Evolutionary conservation across 805 yeast species (phyloP).

Genomic region (Maudiozyma turicensis): DNA sequence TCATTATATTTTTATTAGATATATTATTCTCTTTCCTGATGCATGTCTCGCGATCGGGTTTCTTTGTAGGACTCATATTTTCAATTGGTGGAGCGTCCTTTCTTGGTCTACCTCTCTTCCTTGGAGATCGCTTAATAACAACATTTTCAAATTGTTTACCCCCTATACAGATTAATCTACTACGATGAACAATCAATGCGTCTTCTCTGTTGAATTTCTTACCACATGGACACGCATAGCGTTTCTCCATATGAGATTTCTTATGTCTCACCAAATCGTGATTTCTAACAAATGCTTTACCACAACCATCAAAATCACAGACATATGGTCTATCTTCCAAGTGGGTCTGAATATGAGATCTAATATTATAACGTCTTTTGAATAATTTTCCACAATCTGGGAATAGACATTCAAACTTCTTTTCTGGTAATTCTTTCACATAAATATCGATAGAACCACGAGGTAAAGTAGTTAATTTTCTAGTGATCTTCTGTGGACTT

Average conservation of each 20-base stretch:
- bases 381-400: conserved; percentile 75
- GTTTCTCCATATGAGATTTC: conserved; percentile 71
- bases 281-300: conserved; percentile 84
- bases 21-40: background rate
- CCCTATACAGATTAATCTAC: conserved; percentile 73
- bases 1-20: background rate
- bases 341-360: conserved; percentile 96
- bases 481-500: conserved; percentile 18
- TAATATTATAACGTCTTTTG: conserved; percentile 78
- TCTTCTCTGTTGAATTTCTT: conserved; percentile 84
- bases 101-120: conserved; percentile 24
- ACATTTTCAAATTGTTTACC: conserved; percentile 35
- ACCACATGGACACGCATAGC: conserved; percentile 79
- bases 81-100: conserved; percentile 8
- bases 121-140: conserved; percentile 24
- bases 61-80: conserved; percentile 2
- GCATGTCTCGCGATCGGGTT: background rate
- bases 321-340: conserved; percentile 85
- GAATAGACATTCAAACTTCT: conserved; percentile 63
- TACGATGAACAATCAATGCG: conserved; percentile 74
- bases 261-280: conserved; percentile 89
- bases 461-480: conserved; percentile 41
- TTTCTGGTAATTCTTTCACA: conserved; percentile 72
- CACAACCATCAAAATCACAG: conserved; percentile 57
- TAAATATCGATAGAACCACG: conserved; percentile 83